A percentile compares a stretch with the other conserved stretches of the same genome.
phyloP scores from a whole-genome alignment of 441 rosid species.

The Populus hybrid region DNA sequence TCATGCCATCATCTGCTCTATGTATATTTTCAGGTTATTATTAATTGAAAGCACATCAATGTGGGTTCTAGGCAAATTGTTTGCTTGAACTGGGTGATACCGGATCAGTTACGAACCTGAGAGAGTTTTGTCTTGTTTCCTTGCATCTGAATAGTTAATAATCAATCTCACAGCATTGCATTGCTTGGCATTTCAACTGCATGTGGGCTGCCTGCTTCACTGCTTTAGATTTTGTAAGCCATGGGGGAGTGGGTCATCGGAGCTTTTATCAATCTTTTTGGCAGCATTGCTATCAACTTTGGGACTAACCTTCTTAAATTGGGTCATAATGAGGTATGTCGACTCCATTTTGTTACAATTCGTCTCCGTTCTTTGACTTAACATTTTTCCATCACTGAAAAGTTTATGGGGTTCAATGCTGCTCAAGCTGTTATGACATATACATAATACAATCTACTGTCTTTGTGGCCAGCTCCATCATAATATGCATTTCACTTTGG shows the following conservation, averaged over 20 bases:
- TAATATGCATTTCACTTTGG: background rate
- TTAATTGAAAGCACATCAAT: background rate
- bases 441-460: background rate
- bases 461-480: background rate
- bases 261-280: slow-evolving; percentile 90
- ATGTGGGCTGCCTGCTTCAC: slow-evolving; percentile 32
- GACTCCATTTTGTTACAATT: background rate
- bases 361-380: background rate
- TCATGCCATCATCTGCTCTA: background rate
- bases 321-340: slow-evolving; percentile 88
- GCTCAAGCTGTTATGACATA: background rate
- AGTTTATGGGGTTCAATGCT: background rate
- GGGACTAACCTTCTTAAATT: slow-evolving; percentile 98
- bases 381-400: slow-evolving; percentile 12
- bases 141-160: background rate
- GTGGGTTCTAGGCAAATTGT: background rate
- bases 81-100: background rate
- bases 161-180: background rate
- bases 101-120: background rate
- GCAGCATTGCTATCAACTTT: slow-evolving; percentile 97
- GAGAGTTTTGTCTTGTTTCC: background rate
- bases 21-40: background rate
- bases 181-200: slow-evolving; percentile 24
- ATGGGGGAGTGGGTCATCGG: slow-evolving; percentile 99
- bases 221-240: slow-evolving; percentile 31